Percentiles rank a stretch among this genome's conserved stretches.
Evolutionary conservation across 805 yeast genomes (phyloP).

Genomic region (Saturnispora bothae): DNA sequence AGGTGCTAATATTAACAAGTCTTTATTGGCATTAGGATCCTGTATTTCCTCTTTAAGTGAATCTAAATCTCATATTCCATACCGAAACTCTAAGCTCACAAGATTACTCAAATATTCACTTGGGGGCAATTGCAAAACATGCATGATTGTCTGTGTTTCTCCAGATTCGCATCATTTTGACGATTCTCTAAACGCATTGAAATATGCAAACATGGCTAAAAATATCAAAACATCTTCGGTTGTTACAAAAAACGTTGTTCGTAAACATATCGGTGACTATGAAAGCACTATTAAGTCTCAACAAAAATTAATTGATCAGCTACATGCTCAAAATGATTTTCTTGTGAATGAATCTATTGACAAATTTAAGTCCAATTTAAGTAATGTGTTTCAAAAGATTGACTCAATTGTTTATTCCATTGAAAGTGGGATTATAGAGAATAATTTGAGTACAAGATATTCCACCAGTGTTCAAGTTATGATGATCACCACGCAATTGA

Average conservation of each 20-base stretch:
- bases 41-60: constrained; percentile 90
- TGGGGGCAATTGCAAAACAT: constrained; percentile 91
- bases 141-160: constrained; percentile 90
- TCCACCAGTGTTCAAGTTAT: not conserved
- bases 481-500: too few species aligned
- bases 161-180: constrained; percentile 85
- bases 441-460: not conserved
- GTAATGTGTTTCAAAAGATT: not conserved
- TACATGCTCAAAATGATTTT: constrained; percentile 27
- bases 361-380: not conserved
- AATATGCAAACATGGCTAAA: constrained; percentile 87
- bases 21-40: constrained; percentile 81
- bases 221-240: constrained; percentile 74
- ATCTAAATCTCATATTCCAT: constrained; percentile 62
- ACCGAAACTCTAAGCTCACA: constrained; percentile 83
- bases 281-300: constrained; percentile 78
- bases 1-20: constrained; percentile 89
- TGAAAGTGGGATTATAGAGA: not conserved
- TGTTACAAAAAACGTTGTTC: constrained; percentile 64
- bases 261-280: constrained; percentile 77
- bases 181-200: constrained; percentile 83
- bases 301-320: constrained; percentile 58
- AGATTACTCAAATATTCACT: constrained; percentile 77
- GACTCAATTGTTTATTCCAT: not conserved
- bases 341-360: not conserved